Conservation (phyloP, 805 yeast species). For the Kodamaea laetipori region DNA sequence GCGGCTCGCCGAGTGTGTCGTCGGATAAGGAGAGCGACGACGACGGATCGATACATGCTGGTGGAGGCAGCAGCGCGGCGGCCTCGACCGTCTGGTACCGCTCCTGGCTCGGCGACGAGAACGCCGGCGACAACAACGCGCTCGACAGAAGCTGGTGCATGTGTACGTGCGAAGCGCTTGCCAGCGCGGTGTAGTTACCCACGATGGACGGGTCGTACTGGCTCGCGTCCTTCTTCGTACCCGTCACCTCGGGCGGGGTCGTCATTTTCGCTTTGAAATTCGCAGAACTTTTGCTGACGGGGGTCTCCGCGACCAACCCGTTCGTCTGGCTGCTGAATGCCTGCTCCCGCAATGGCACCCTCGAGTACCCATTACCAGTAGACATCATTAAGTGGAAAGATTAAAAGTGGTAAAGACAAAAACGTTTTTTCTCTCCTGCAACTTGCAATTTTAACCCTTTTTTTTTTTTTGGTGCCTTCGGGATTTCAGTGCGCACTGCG, state of each 20-base stretch:
- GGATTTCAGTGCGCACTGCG: not conserved
- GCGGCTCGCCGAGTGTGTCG: constrained; percentile 9
- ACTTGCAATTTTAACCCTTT: constrained; percentile 3
- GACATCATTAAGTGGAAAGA: constrained; percentile 8
- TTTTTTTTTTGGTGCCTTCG: constrained; percentile 2
- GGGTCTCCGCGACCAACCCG: constrained; percentile 20
- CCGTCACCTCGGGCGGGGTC: constrained; percentile 44
- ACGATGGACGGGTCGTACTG: constrained; percentile 24
- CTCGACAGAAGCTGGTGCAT: not conserved
- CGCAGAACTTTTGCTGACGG: constrained; percentile 20
- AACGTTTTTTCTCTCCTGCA: constrained; percentile 6
- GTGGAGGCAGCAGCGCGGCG: constrained; percentile 17
- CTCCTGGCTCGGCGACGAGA: constrained; percentile 50
- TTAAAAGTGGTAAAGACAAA: constrained; percentile 5
- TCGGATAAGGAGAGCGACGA: constrained; percentile 18
- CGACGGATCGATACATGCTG: constrained; percentile 18
- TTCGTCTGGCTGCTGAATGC: constrained; percentile 10
- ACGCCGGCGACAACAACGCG: constrained; percentile 40
- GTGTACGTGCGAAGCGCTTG: no score
- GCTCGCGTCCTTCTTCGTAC: constrained; percentile 17
- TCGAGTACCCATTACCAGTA: constrained; percentile 11
- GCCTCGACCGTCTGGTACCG: not conserved
- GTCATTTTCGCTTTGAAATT: constrained; percentile 26
- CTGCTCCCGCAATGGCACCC: constrained; percentile 12
- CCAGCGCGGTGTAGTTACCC: not conserved